Base-by-base conservation (phyloP, 805 yeast genomes). In the Kodamaea fukazawae region DNA sequence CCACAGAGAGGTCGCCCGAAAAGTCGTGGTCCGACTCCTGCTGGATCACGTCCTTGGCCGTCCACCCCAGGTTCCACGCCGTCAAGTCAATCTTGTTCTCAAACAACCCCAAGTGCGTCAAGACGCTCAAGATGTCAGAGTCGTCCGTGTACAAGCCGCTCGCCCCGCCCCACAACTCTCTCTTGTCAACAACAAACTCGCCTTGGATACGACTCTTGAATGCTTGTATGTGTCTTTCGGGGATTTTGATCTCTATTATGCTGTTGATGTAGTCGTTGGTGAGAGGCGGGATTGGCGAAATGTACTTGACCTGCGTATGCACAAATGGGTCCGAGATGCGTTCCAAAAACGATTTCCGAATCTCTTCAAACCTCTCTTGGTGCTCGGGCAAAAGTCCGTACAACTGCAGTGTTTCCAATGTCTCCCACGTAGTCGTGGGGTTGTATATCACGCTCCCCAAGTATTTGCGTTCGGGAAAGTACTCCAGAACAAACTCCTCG, bases 61-160 rank as follows among this genome's bases (percentile, higher is more conserved):
- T 50, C 70, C 70, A 65, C 3, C 42, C 38, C 7, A 49, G 30
- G 45, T 65, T 65, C 65, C 70, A 59, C 25, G 50, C 53, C n/a
- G 48, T 43, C 43, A 66, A 48, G 40, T 64, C 60, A 2, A 62
- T 37, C 4, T 36, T 57, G 9, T 70, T 57, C 38, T 73, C 59
- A 41, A 81, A 69, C 33, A 82, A 62, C 0, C 96, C 96, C 45
- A 80, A 66, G 52, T 93, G 98, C 46, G 78, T 75, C 37, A 91
- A 63, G 0, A 81, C 83, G 4, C 86, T 71, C 27, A 91, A 71
- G 2, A 90, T 65, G 58, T 91, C 96, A 1, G 96, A 84, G 59
- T 91, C 99, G 60, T 93, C 98, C 0, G 97, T 86, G 60, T 91
- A 93, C 1, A 93, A 70, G 32, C 90, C 96, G 2, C 90, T 76